Percentiles rank a stretch among this genome's conserved stretches.
Evolutionary conservation across 176 grass and related monocot species (phyloP).

Genomic region (Miscanthus lutarioriparius): DNA sequence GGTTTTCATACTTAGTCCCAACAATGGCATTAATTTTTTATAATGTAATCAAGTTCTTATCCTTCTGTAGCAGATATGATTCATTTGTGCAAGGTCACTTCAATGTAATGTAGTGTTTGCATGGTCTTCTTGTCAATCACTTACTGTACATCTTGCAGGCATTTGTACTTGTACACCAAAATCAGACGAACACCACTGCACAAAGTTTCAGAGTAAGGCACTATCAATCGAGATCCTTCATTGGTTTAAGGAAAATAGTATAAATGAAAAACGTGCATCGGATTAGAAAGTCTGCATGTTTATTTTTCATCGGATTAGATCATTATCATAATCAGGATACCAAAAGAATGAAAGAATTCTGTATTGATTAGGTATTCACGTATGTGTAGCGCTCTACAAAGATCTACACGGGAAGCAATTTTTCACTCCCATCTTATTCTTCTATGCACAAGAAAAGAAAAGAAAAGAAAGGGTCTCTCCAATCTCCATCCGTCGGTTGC

Average conservation of each 20-base stretch:
- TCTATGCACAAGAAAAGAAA: conserved; percentile 18
- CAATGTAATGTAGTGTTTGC: too few relatives aligned
- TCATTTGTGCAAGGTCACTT: too few relatives aligned
- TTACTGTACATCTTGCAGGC: too few relatives aligned
- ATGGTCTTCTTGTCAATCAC: too few relatives aligned
- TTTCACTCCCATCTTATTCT: conserved; percentile 17
- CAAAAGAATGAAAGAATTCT: background rate
- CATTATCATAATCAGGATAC: background rate
- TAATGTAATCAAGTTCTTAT: too few relatives aligned
- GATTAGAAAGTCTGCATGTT: background rate
- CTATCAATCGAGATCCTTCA: too few relatives aligned
- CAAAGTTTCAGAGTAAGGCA: too few relatives aligned
- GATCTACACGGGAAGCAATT: conserved; percentile 32
- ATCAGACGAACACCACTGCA: background rate
- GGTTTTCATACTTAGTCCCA: too few relatives aligned
- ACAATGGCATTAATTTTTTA: too few relatives aligned
- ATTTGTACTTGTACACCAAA: background rate
- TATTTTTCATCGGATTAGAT: background rate
- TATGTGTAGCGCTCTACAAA: conserved; percentile 35
- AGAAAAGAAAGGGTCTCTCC: background rate
- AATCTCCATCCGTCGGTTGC: background rate
- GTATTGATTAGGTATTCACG: conserved; percentile 33
- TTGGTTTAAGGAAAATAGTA: too few relatives aligned
- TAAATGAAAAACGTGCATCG: too few relatives aligned
- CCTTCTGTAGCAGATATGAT: too few relatives aligned